Percentiles rank a stretch among this genome's conserved stretches.
Conservation (phyloP, 768 basidiomycete genomes). For the Tulasnella sp. region DNA sequence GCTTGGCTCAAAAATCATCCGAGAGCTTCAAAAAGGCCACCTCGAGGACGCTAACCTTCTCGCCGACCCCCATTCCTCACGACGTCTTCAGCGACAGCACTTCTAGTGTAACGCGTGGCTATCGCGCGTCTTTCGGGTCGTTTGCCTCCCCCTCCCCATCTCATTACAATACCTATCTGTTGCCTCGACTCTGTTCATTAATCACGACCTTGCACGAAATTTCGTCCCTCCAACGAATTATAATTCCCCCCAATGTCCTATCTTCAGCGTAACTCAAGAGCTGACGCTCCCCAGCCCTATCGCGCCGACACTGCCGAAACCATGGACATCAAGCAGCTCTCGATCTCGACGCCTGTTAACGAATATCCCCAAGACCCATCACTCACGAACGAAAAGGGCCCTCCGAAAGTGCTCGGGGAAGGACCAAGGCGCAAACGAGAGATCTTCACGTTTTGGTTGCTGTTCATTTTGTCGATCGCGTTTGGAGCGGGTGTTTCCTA, state of each 20-base stretch:
- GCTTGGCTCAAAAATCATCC: background rate
- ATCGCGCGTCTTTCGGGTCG: background rate
- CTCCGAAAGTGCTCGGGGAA: background rate
- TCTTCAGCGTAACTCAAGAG: no score
- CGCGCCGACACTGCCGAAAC: background rate
- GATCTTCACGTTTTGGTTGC: constrained; percentile 21
- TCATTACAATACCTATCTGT: background rate
- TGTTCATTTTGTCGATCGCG: constrained; percentile 14
- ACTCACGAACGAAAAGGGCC: background rate
- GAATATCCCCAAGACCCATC: background rate
- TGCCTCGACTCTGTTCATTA: background rate
- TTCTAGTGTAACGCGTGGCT: background rate
- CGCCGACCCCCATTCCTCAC: background rate
- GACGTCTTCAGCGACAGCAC: background rate
- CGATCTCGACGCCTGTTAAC: background rate
- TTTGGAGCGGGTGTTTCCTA: constrained; percentile 15
- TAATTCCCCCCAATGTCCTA: background rate
- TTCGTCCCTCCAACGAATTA: background rate
- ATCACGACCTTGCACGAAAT: background rate
- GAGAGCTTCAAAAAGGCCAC: background rate
- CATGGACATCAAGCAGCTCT: constrained; percentile 9
- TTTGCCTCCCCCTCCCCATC: background rate
- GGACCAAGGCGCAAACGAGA: background rate
- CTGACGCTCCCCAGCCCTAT: background rate
- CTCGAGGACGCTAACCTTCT: background rate